Evolutionary conservation across 164 flowering plant genomes (phyloP), one percentile per base, ranked within the genome.

Genomic region (Houttuynia cordata): DNA sequence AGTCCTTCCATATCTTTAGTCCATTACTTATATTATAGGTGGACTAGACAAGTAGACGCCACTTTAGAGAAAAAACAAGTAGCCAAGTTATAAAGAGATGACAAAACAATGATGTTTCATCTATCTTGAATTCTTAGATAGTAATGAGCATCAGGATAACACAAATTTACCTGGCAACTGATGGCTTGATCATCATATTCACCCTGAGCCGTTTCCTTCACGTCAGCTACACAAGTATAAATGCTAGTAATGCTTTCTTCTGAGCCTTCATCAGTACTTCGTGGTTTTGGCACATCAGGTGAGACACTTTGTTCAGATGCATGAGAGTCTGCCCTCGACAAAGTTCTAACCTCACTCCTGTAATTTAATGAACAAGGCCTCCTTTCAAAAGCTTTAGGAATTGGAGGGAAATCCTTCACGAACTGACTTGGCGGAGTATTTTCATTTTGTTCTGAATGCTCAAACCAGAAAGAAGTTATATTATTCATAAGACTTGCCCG

Each of bases 221-320:
- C 68, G 56, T 85, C 97, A 15, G 85, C 78, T 67, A 87, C 93
- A 74, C 86, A 88, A 62, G 79, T 73, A n/a, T 70, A 80, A 53
- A 88, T 70, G 72, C 91, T 85, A 54, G 93, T 80, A 62, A 87
- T 75, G 71, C 84, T 96, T 55, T 83, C 96, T 64, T 79, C 86
- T 24, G 74, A 71, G 1, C 81, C 60, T 42, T 54, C 60, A 62
- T 65, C 62, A 57, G 57, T 45, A 45, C 53, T 51, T 39, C 67
- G 71, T 60, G 45, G 61, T 51, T 67, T 74, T 61, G 59, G 69
- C 60, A 56, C 66, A 58, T 72, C 75, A 24, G 37, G 30, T 20
- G 65, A 53, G 51, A 61, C 66, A 58, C 65, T 70, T 30, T 62
- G 70, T 25, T 59, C 64, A 59, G 81, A 75, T 64, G 66, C 62